Evolutionary conservation across 73 alveolate genomes (phyloP).

Genomic region (Blepharisma stoltei): DNA sequence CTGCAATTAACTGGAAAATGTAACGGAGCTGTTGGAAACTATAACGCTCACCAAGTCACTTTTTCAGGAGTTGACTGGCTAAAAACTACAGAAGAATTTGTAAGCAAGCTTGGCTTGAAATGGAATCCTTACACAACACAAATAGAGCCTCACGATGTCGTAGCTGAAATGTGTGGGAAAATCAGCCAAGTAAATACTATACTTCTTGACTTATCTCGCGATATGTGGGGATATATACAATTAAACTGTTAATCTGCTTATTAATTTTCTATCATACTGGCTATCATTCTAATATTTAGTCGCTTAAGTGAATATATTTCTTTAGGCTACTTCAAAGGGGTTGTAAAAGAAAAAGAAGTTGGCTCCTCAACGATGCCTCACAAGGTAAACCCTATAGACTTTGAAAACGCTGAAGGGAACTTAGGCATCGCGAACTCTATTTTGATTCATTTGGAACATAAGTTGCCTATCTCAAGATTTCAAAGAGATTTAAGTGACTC

Average conservation of each 20-base stretch:
- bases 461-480: conserved; percentile 80
- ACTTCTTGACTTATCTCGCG: conserved; percentile 75
- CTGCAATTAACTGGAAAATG: conserved; percentile 73
- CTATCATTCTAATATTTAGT: background rate
- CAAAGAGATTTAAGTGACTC: conserved; percentile 90
- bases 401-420: conserved; percentile 92
- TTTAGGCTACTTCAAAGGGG: conserved; percentile 69
- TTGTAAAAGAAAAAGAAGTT: conserved; percentile 68
- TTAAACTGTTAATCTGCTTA: conserved; percentile 43
- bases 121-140: conserved; percentile 88
- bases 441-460: conserved; percentile 59
- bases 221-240: conserved; percentile 88
- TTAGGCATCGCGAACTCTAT: conserved; percentile 79
- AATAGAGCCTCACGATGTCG: conserved; percentile 87
- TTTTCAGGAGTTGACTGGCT: conserved; percentile 86
- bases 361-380: conserved; percentile 97
- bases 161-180: conserved; percentile 57
- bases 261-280: background rate
- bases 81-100: conserved; percentile 55
- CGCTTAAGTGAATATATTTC: no score
- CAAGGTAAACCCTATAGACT: conserved; percentile 88
- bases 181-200: conserved; percentile 66
- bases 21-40: conserved; percentile 94
- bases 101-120: conserved; percentile 58
- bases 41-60: conserved; percentile 84